Percentiles rank a stretch among this genome's conserved stretches.
Conservation (phyloP, 1,284 basidiomycete genomes). For the Ustilago nuda region DNA sequence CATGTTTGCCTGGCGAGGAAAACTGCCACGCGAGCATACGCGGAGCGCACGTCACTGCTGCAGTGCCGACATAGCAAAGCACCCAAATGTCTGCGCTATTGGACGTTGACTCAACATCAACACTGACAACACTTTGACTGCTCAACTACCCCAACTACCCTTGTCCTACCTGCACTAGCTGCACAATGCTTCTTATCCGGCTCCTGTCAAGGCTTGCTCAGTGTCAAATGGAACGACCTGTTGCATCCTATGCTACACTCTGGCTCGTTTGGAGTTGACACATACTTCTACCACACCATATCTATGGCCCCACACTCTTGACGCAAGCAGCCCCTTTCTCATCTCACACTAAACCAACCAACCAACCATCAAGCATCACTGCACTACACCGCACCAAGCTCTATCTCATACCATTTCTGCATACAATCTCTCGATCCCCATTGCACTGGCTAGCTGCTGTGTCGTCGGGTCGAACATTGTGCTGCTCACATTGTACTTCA, state of each 20-base stretch:
- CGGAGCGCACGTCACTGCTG: slow-evolving; percentile 19
- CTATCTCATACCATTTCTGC: slow-evolving; percentile 5
- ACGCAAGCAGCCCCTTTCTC: background rate
- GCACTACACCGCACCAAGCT: slow-evolving; percentile 6
- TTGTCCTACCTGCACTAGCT: background rate
- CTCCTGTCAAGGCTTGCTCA: slow-evolving; percentile 10
- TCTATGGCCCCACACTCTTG: slow-evolving; percentile 1
- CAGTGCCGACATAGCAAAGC: slow-evolving; percentile 1
- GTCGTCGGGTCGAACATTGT: background rate
- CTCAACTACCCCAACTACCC: slow-evolving; percentile 15
- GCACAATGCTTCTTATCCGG: background rate
- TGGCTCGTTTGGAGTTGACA: slow-evolving; percentile 35
- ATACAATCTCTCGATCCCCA: slow-evolving; percentile 7
- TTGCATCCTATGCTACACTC: slow-evolving; percentile 20
- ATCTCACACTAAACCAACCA: slow-evolving; percentile 1
- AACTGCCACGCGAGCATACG: slow-evolving; percentile 23
- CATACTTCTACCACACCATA: slow-evolving; percentile 43
- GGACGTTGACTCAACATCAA: slow-evolving; percentile 50
- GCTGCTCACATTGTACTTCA: background rate
- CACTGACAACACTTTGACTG: slow-evolving; percentile 16
- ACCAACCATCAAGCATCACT: slow-evolving; percentile 7
- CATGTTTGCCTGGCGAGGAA: background rate
- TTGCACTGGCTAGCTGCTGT: background rate
- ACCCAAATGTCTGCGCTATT: slow-evolving; percentile 8
- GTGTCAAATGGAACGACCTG: slow-evolving; percentile 25